A percentile compares a stretch with the other conserved stretches of the same genome.
These are phyloP conservation scores for Eucalyptus paniculata DNA, from an alignment of 345 rosid genomes.

Conservation along the genomic window DNA sequence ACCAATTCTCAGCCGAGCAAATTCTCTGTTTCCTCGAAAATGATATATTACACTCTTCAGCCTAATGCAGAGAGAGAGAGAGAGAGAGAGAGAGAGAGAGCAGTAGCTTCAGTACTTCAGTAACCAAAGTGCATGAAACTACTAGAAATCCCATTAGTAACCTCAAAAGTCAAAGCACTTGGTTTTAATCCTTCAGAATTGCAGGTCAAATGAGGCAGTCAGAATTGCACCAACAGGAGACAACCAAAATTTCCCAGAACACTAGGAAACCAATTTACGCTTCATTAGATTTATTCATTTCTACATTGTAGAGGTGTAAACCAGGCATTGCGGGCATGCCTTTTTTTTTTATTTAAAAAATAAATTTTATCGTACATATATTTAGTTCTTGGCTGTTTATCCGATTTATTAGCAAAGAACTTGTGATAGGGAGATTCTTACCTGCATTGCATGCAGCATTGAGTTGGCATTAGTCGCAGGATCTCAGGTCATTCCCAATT, in stretches of 20 bases:
- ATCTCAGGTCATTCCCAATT: not conserved
- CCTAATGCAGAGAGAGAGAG: slow-evolving; percentile 12
- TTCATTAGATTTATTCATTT: not conserved
- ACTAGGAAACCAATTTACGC: not conserved
- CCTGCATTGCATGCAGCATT: not conserved
- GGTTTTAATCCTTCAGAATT: not conserved
- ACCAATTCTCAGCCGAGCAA: slow-evolving; percentile 85
- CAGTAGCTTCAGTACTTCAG: not conserved
- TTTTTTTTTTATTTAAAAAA: no score
- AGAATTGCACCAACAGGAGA: not conserved
- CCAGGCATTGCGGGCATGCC: not conserved
- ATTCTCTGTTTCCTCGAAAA: slow-evolving; percentile 70
- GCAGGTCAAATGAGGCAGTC: not conserved
- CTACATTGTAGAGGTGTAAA: not conserved
- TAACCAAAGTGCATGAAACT: not conserved
- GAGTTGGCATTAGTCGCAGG: not conserved
- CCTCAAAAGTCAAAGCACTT: not conserved
- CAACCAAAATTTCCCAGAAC: not conserved
- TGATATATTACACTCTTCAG: slow-evolving; percentile 64
- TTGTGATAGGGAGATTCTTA: not conserved
- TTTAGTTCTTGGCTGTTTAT: not conserved
- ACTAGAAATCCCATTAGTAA: not conserved
- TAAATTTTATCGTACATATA: not conserved
- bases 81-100: not conserved
- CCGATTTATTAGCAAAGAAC: not conserved